phyloP scores from a whole-genome alignment of 139 green algal genomes.

The Ostreobium quekettii region DNA sequence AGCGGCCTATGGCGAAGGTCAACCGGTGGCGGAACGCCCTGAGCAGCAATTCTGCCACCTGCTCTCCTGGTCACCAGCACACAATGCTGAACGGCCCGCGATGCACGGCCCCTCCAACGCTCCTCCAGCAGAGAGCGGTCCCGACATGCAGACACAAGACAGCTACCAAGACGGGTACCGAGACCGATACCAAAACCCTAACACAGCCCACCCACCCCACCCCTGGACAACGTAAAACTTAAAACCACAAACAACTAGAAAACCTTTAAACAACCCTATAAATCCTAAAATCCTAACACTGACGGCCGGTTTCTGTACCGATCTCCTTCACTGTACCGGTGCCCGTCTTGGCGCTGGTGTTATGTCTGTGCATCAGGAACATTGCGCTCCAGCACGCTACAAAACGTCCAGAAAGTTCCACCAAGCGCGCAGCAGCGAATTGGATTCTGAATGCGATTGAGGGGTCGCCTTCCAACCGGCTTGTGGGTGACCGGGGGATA shows the following conservation, averaged over 20 bases:
- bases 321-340: too few species aligned
- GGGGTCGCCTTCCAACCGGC: too few species aligned
- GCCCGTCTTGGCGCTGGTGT: too few species aligned
- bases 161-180: not conserved
- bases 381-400: too few species aligned
- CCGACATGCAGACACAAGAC: not conserved
- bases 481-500: too few species aligned
- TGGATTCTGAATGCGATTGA: too few species aligned
- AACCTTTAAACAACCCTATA: too few species aligned
- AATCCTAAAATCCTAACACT: too few species aligned
- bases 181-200: not conserved
- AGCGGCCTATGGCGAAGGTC: not conserved
- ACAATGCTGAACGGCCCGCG: not conserved
- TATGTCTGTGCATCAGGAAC: too few species aligned
- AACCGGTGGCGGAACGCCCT: not conserved
- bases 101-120: not conserved
- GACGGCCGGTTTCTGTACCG: too few species aligned
- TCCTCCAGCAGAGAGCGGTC: not conserved
- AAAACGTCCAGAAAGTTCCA: too few species aligned
- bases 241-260: not conserved
- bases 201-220: not conserved
- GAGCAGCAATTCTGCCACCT: not conserved
- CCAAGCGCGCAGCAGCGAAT: too few species aligned
- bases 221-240: not conserved
- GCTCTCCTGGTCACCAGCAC: not conserved